Evolutionary conservation across 495 filamentous ascomycete genomes (phyloP).

Genomic region (Penicillium maclennaniae): DNA sequence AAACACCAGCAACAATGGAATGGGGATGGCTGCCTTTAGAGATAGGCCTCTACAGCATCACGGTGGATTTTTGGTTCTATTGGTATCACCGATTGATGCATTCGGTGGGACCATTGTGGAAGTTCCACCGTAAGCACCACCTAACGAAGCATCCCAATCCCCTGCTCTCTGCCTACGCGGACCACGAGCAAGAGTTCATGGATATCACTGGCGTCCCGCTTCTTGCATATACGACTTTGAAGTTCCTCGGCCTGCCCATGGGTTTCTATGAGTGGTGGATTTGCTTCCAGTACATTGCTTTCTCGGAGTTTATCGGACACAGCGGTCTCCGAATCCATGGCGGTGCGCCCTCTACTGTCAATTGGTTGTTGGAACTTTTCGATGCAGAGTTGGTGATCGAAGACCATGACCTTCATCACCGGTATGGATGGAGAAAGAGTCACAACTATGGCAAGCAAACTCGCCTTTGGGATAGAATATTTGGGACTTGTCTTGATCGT

Average conservation of each 20-base stretch:
- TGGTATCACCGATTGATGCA: constrained; percentile 31
- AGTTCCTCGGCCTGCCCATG: constrained; percentile 22
- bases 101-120: constrained; percentile 18
- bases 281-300: constrained; percentile 29
- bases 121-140: constrained; percentile 28
- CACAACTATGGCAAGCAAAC: constrained; percentile 32
- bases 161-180: constrained; percentile 26
- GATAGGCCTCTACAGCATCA: constrained; percentile 26
- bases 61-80: constrained; percentile 30
- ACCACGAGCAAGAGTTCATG: constrained; percentile 30
- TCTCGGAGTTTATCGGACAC: constrained; percentile 28
- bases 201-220: constrained; percentile 27
- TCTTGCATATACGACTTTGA: constrained; percentile 23
- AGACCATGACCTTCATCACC: constrained; percentile 31
- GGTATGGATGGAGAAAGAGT: constrained; percentile 29
- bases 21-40: constrained; percentile 27
- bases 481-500: constrained; percentile 26
- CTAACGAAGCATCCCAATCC: constrained; percentile 30
- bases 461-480: constrained; percentile 27
- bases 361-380: constrained; percentile 24
- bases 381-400: constrained; percentile 29
- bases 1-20: constrained; percentile 10
- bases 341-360: constrained; percentile 23
- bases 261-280: constrained; percentile 32
- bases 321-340: constrained; percentile 26